Percentiles rank a stretch among this genome's conserved stretches.
Conservation (phyloP, 495 filamentous ascomycete genomes). For the Pseudomonodictys pantanalensis region DNA sequence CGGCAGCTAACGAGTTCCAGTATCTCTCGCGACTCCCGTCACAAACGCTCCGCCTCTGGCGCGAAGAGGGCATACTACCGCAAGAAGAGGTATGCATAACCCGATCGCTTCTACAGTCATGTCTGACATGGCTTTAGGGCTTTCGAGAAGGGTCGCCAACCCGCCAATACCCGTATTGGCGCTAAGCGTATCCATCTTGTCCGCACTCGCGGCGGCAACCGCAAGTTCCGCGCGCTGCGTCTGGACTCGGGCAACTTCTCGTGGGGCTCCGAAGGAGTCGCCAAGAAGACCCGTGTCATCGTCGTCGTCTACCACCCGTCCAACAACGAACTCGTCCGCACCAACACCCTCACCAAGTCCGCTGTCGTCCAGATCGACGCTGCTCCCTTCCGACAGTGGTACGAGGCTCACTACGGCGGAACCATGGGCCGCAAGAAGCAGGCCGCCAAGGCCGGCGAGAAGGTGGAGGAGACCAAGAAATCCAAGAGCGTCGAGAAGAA, state of each 20-base stretch:
- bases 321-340: slow-evolving; percentile 99
- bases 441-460: slow-evolving; percentile 48
- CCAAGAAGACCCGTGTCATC: slow-evolving; percentile 98
- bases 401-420: slow-evolving; percentile 98
- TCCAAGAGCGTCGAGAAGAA: slow-evolving; percentile 91
- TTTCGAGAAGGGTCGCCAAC: slow-evolving; percentile 99
- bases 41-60: slow-evolving; percentile 97
- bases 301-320: slow-evolving; percentile 96
- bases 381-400: slow-evolving; percentile 98
- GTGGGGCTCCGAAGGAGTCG: slow-evolving; percentile 94
- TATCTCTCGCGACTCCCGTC: slow-evolving; percentile 98
- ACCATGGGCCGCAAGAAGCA: slow-evolving; percentile 84
- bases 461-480: slow-evolving; percentile 48
- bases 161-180: slow-evolving; percentile 98
- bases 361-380: slow-evolving; percentile 98
- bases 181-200: slow-evolving; percentile 97
- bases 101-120: slow-evolving; percentile 41
- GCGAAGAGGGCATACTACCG: slow-evolving; percentile 94
- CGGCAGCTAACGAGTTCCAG: slow-evolving; percentile 36
- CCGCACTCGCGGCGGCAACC: slow-evolving; percentile 97
- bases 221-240: slow-evolving; percentile 98
- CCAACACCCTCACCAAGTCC: slow-evolving; percentile 98
- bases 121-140: slow-evolving; percentile 58
- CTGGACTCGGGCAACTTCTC: slow-evolving; percentile 99
- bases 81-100: slow-evolving; percentile 70